Evolutionary conservation across 2,329 filamentous ascomycete species (phyloP).

Genomic region (Podosphaera aphanis): DNA sequence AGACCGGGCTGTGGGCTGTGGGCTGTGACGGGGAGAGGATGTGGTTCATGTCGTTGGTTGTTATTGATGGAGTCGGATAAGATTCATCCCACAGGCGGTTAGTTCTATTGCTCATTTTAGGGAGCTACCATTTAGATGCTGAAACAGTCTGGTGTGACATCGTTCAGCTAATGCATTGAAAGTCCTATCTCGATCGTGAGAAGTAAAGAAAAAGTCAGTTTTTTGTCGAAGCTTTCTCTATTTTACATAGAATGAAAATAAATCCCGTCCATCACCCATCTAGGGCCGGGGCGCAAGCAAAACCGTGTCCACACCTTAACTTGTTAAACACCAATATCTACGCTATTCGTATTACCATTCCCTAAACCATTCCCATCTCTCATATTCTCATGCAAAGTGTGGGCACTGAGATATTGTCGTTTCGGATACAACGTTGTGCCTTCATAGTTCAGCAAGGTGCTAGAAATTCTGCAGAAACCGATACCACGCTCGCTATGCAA

Average conservation of each 20-base stretch:
- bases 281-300: conserved; percentile 10
- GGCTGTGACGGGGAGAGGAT: too few relatives aligned
- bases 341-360: conserved; percentile 3
- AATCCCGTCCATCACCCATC: conserved; percentile 3
- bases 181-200: too few relatives aligned
- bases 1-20: too few relatives aligned
- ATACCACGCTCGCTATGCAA: conserved; percentile 17
- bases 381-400: conserved; percentile 8
- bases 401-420: conserved; percentile 14
- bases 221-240: conserved; percentile 8
- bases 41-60: too few relatives aligned
- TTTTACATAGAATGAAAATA: conserved; percentile 13
- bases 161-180: too few relatives aligned
- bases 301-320: conserved; percentile 14
- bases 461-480: conserved; percentile 14
- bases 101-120: too few relatives aligned
- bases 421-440: conserved; percentile 11
- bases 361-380: conserved; percentile 7
- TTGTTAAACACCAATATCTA: conserved; percentile 4
- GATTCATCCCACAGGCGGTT: too few relatives aligned
- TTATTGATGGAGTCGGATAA: too few relatives aligned
- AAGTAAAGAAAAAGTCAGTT: background rate
- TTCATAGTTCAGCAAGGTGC: conserved; percentile 4
- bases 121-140: too few relatives aligned
- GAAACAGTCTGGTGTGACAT: too few relatives aligned